These are phyloP conservation scores for Hippophae tibetana DNA, from an alignment of 306 rosid genomes.

Conservation along the genomic window DNA sequence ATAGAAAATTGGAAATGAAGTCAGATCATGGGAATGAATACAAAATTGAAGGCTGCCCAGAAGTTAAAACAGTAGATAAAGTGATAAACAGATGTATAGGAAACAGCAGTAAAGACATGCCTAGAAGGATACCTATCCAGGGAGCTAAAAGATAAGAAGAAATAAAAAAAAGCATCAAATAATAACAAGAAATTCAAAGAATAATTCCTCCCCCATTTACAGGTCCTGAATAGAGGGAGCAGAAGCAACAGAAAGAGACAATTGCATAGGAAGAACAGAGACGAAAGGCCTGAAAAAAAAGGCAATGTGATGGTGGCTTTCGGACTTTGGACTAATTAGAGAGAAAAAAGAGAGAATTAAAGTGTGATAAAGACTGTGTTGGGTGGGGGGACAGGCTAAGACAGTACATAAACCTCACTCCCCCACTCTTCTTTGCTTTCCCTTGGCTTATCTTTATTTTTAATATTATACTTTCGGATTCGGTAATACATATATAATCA, in stretches of 20 bases:
- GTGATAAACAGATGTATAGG: slow-evolving; percentile 32
- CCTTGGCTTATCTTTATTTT: slow-evolving; percentile 40
- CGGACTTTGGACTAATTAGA: slow-evolving; percentile 34
- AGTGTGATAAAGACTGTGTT: slow-evolving; percentile 30
- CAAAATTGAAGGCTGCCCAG: slow-evolving; percentile 41
- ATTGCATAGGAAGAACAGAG: slow-evolving; percentile 65
- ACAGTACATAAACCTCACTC: slow-evolving; percentile 72
- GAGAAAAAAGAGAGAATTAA: slow-evolving; percentile 24
- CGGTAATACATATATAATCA: too few relatives aligned
- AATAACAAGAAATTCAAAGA: slow-evolving; percentile 74
- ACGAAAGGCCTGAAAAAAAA: slow-evolving; percentile 57
- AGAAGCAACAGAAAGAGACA: slow-evolving; percentile 64
- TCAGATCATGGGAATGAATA: slow-evolving; percentile 55
- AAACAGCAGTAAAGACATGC: slow-evolving; percentile 34
- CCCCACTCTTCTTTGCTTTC: slow-evolving; percentile 27
- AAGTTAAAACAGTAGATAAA: slow-evolving; percentile 29
- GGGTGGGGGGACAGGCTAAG: slow-evolving; percentile 83
- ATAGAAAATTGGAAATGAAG: slow-evolving; percentile 48
- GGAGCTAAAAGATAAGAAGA: slow-evolving; percentile 17
- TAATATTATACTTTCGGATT: slow-evolving; percentile 9
- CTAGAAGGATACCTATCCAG: slow-evolving; percentile 23
- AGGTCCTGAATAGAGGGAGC: slow-evolving; percentile 73
- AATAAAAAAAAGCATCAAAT: slow-evolving; percentile 35
- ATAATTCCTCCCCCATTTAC: slow-evolving; percentile 77
- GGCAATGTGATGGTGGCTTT: slow-evolving; percentile 58